Base-by-base conservation (phyloP, 75 land plant species). In the Pinus tabuliformis region DNA sequence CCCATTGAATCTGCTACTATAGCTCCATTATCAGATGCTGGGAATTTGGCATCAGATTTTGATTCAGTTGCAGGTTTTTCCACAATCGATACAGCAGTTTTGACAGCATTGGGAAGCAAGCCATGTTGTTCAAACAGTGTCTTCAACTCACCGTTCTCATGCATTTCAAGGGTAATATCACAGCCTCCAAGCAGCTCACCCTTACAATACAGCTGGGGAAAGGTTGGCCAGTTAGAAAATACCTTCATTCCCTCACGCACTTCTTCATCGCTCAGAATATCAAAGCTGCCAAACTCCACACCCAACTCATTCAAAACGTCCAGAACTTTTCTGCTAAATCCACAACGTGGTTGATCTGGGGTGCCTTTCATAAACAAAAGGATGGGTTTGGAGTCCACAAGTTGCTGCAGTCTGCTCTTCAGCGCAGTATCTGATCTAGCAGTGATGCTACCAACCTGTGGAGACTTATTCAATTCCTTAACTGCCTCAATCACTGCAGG, bases 331-430 rank as follows among this genome's bases (percentile, higher is more conserved):
- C 72, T 74, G 81, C 97, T 94, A 68, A 94, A 94, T 16, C 93
- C 93, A 80, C 97, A 94, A 68, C 81, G 79, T 7, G 97, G 97
- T 39, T 86, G 86, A 63, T 90, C 97, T 24, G 91, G 91, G 60
- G 74, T 90, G 54, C 97, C 97, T 83, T 94, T 94, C 97, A 94
- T 92, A 81, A 94, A 94, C 36, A 94, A 83, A 82, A 92, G 88
- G 9, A 92, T 78, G 6, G 89, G 84, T 6, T 83, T 80, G 62
- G 93, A 88, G 22, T 94, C 79, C 42, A 92, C 76, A 15, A 94
- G 83, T 74, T 88, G 74, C 73, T 86, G 85, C 33, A 94, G 80
- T 33, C 78, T 77, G 42, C 76, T 78, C 57, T 88, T 89, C 21
- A 87, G 77, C 9, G 75, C 39, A 36, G 78, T 83, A 80, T 62